These are phyloP conservation scores for Elaeis oleifera DNA, from an alignment of 202 grass and related monocot genomes.

Conservation along the genomic window DNA sequence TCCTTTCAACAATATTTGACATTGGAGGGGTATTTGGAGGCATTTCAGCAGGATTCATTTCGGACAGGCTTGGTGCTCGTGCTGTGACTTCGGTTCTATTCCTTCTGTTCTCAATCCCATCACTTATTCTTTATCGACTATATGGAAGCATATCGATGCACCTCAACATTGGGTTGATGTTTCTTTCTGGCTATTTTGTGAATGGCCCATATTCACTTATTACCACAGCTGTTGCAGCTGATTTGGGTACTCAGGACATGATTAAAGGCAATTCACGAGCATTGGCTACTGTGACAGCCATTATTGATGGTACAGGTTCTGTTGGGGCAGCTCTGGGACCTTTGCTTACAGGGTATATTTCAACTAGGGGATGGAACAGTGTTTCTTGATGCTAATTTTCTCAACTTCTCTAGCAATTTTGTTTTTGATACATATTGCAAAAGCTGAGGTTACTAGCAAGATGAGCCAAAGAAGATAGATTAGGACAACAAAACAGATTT, in stretches of 20 bases:
- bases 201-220: conserved; percentile 95
- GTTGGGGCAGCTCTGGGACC: conserved; percentile 80
- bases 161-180: conserved; percentile 78
- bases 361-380: conserved; percentile 85
- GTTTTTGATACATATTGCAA: conserved; percentile 72
- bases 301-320: conserved; percentile 84
- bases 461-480: conserved; percentile 32
- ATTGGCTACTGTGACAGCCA: conserved; percentile 77
- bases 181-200: conserved; percentile 84
- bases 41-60: conserved; percentile 65
- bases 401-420: conserved; percentile 69
- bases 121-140: conserved; percentile 60
- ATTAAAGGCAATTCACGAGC: conserved; percentile 78
- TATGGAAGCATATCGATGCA: conserved; percentile 74
- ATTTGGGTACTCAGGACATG: conserved; percentile 73
- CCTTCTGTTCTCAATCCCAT: conserved; percentile 70
- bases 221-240: conserved; percentile 86
- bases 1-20: conserved; percentile 77
- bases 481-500: not conserved
- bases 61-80: conserved; percentile 52
- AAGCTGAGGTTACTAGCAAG: conserved; percentile 58
- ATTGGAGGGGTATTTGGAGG: conserved; percentile 84
- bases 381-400: conserved; percentile 90
- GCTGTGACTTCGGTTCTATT: conserved; percentile 66
- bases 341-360: conserved; percentile 89